Evolutionary conservation across 1,139 yeast species (phyloP), one percentile per base, ranked within the genome.

Genomic region (Hansenula lynferdii): DNA sequence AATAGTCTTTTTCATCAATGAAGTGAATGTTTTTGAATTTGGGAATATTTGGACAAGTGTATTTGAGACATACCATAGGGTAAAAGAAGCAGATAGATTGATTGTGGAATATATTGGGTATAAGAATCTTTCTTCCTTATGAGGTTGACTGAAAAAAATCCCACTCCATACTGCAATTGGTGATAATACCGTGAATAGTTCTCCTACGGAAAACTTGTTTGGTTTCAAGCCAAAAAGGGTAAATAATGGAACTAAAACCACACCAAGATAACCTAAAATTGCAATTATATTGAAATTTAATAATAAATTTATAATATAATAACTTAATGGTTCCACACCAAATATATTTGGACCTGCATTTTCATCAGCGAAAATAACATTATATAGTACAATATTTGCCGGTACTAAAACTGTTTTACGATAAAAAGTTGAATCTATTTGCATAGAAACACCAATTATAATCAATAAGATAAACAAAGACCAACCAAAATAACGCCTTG

Each of bases 121-220:
- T 51, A 90, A 61, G 57, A 90, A 92, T 43, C 97, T 69, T 58
- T 90, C 97, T 58, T 90, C 97, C 57, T 92, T 92, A 58, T 90
- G 97, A 2, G 96, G 94, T 53, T 89, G 97, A 8, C 62, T 47
- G 41, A 72, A 69, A 56, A 90, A 86, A 3, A 89, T 70, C 0
- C 60, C 62, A 20, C 73, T 56, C 97, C 97, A 90, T 0, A 84
- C 36, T 5, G 72, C 41, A 24, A 85, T 56, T 6, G 84, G 80
- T 3, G 64, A 39, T 21, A 67, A 48, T 7, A 70, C 29, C 10
- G 65, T 62, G 47, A 60, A 47, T 17, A 34, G 18, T 4, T 44
- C 37, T 5, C 58, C 41, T 4, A 56, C 43, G 6, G n/a, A 50
- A 27, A 23, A 47, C 19, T 28, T 40, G 27, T 29, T 21, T 8